Percentiles rank a stretch among this genome's conserved stretches.
phyloP scores from a whole-genome alignment of 768 basidiomycete genomes.

The Naematelia aurantialba region DNA sequence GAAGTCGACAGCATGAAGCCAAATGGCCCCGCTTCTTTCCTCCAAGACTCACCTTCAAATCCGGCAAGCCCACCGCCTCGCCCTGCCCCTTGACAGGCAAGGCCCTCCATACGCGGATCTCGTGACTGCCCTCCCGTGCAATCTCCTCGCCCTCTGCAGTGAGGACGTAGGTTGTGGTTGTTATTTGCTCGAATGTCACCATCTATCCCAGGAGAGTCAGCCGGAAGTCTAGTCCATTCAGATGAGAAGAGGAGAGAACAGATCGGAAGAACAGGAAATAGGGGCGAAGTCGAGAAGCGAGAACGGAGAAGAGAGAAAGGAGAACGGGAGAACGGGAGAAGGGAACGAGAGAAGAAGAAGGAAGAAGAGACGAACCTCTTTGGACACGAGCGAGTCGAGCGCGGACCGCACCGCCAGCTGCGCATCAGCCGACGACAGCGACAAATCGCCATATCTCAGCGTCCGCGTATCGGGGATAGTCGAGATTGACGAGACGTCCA shows the following conservation, averaged over 20 bases:
- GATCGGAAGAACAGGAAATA: neutral
- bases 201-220: too few species aligned
- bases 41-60: slow-evolving; percentile 59
- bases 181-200: slow-evolving; percentile 55
- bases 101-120: slow-evolving; percentile 87
- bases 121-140: slow-evolving; percentile 79
- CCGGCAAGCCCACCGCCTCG: slow-evolving; percentile 61
- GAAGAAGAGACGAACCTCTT: slow-evolving; percentile 59
- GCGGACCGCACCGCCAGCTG: slow-evolving; percentile 84
- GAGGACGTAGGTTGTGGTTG: slow-evolving; percentile 66
- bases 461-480: slow-evolving; percentile 48
- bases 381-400: slow-evolving; percentile 80
- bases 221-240: too few species aligned
- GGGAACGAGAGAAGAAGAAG: neutral
- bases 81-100: slow-evolving; percentile 70
- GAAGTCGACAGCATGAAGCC: too few species aligned
- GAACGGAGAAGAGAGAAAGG: neutral
- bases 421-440: slow-evolving; percentile 34
- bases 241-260: neutral
- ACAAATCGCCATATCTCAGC: slow-evolving; percentile 32
- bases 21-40: neutral
- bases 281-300: neutral
- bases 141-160: slow-evolving; percentile 81
- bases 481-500: slow-evolving; percentile 57
- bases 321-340: neutral